phyloP scores from a whole-genome alignment of 441 rosid species.

The Daphne laureola region DNA sequence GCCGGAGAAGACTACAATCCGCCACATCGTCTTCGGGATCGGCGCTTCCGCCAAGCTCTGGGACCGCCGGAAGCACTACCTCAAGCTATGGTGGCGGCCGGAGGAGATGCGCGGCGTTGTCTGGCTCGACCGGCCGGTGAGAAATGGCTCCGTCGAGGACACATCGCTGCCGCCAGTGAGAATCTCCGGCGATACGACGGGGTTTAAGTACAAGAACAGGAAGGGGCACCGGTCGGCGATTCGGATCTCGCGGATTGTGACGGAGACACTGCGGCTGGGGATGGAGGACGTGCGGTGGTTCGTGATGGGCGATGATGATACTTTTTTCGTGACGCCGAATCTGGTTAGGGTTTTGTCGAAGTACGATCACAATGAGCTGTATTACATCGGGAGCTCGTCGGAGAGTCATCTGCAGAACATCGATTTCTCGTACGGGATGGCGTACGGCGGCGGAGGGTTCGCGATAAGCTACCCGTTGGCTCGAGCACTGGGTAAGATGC shows the following conservation, averaged over 20 bases:
- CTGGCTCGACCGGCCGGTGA: conserved; percentile 33
- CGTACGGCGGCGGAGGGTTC: conserved; percentile 57
- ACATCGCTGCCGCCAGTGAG: conserved; percentile 26
- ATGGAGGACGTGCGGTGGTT: conserved; percentile 47
- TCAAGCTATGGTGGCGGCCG: conserved; percentile 45
- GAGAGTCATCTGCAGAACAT: conserved; percentile 55
- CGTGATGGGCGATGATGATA: conserved; percentile 66
- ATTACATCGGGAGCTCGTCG: conserved; percentile 47
- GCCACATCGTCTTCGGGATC: conserved; percentile 47
- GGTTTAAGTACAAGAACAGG: conserved; percentile 25
- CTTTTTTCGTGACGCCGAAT: conserved; percentile 44
- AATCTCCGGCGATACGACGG: conserved; percentile 34
- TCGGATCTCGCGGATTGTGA: conserved; percentile 42
- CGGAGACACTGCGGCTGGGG: conserved; percentile 40
- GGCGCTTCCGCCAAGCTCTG: conserved; percentile 43
- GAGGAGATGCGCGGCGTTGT: conserved; percentile 41
- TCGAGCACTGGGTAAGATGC: conserved; percentile 34
- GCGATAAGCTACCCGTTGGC: conserved; percentile 52
- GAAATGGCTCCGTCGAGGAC: conserved; percentile 14
- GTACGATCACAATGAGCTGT: conserved; percentile 40
- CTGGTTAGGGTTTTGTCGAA: conserved; percentile 34
- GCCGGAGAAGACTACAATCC: conserved; percentile 25
- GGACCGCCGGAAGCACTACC: conserved; percentile 36
- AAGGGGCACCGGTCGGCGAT: conserved; percentile 44
- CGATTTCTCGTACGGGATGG: conserved; percentile 46